phyloP scores from a whole-genome alignment of 768 basidiomycete species.

The Rhizopogon sp. region DNA sequence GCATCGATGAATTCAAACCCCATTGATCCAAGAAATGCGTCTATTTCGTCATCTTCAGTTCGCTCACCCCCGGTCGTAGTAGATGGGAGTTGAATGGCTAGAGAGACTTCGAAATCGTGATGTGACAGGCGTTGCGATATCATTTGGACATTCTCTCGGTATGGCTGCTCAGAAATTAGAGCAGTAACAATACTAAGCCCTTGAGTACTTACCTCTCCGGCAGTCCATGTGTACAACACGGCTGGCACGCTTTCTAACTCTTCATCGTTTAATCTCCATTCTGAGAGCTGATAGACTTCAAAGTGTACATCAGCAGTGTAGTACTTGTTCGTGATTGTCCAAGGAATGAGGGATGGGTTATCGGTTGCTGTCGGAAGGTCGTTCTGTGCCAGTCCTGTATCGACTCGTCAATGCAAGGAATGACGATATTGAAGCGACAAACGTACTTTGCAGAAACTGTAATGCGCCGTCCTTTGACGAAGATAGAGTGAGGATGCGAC shows the following conservation, averaged over 20 bases:
- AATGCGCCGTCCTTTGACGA: slow-evolving; percentile 18
- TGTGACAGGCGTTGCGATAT: slow-evolving; percentile 44
- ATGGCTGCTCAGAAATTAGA: slow-evolving; percentile 37
- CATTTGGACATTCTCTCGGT: slow-evolving; percentile 47
- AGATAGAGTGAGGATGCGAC: slow-evolving; percentile 6
- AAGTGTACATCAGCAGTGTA: slow-evolving; percentile 78
- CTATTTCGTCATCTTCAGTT: slow-evolving; percentile 43
- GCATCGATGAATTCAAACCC: slow-evolving; percentile 76
- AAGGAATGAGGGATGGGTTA: slow-evolving; percentile 39
- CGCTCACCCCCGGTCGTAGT: slow-evolving; percentile 33
- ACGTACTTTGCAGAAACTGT: neutral
- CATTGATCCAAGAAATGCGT: slow-evolving; percentile 59
- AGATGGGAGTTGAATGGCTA: slow-evolving; percentile 57
- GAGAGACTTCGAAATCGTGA: slow-evolving; percentile 63
- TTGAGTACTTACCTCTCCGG: slow-evolving; percentile 51
- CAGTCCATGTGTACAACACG: slow-evolving; percentile 65
- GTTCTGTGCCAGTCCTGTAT: slow-evolving; percentile 17
- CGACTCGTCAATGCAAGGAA: slow-evolving; percentile 12
- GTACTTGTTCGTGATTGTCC: slow-evolving; percentile 79
- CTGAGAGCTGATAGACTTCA: slow-evolving; percentile 41
- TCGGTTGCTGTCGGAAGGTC: slow-evolving; percentile 10
- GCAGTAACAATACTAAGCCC: neutral
- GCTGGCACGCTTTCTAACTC: slow-evolving; percentile 50
- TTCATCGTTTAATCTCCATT: slow-evolving; percentile 36
- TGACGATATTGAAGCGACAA: neutral